Percentiles rank a stretch among this genome's conserved stretches.
Conservation (phyloP, 805 yeast species). For the Schizosaccharomyces octosporus region DNA sequence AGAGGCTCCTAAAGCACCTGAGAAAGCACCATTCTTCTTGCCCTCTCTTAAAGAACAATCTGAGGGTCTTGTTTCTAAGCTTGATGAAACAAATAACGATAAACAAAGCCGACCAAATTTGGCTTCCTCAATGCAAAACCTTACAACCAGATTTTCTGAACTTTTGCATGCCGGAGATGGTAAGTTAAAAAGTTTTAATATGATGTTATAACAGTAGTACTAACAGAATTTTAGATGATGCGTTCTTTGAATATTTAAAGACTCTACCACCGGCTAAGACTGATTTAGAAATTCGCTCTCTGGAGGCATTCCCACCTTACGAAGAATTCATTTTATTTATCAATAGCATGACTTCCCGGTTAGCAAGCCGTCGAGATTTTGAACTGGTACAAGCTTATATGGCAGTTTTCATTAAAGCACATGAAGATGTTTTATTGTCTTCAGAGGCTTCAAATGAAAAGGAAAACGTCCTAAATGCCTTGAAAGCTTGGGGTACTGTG, state of each 20-base stretch:
- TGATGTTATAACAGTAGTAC: background rate
- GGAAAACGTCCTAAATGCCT: conserved; percentile 18
- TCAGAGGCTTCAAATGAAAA: conserved; percentile 3
- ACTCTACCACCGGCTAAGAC: conserved; percentile 48
- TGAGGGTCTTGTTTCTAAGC: background rate
- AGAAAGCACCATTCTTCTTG: conserved; percentile 60
- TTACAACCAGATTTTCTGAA: background rate
- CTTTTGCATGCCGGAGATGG: conserved; percentile 10
- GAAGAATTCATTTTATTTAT: conserved; percentile 42
- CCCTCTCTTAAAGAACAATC: conserved; percentile 12
- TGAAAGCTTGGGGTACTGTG: conserved; percentile 24
- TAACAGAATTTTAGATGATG: conserved; percentile 4
- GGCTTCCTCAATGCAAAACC: too few species aligned
- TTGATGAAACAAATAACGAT: background rate
- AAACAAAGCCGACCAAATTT: background rate
- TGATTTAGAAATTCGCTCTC: conserved; percentile 69
- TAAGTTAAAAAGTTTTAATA: background rate
- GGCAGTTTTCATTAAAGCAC: conserved; percentile 46
- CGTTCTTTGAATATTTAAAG: conserved; percentile 31
- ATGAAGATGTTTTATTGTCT: conserved; percentile 47
- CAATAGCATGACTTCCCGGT: conserved; percentile 38
- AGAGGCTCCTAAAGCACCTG: conserved; percentile 69
- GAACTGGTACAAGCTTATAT: conserved; percentile 68
- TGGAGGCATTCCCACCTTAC: conserved; percentile 37
- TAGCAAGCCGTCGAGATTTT: conserved; percentile 30